Evolutionary conservation across 768 basidiomycete genomes (phyloP).

Genomic region (Filobasidium floriforme): DNA sequence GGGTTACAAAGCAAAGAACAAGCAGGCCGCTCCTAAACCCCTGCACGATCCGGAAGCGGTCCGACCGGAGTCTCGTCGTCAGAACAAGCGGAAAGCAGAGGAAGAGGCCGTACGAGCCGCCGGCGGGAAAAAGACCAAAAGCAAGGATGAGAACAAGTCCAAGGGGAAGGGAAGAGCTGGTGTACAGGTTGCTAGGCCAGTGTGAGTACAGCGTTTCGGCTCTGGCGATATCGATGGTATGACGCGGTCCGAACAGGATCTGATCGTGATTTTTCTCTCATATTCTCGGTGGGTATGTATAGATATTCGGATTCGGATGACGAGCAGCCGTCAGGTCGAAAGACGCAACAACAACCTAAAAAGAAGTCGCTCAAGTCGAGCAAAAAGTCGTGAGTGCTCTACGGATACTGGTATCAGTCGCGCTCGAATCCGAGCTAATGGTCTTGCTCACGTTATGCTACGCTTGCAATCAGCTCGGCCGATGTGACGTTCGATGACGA

Average conservation of each 20-base stretch:
- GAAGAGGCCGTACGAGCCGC: conserved; percentile 30
- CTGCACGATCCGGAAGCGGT: conserved; percentile 31
- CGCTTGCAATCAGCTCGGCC: background rate
- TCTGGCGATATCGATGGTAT: too few relatives aligned
- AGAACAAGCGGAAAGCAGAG: conserved; percentile 28
- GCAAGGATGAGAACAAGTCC: conserved; percentile 26
- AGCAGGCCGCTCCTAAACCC: conserved; percentile 38
- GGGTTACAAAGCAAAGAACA: conserved; percentile 42
- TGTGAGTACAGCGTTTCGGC: background rate
- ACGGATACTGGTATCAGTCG: too few relatives aligned
- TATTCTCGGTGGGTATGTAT: background rate
- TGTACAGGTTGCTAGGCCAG: background rate
- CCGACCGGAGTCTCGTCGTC: background rate
- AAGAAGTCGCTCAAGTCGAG: conserved; percentile 33
- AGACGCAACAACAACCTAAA: conserved; percentile 26
- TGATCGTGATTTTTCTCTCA: too few relatives aligned
- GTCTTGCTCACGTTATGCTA: too few relatives aligned
- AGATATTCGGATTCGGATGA: conserved; percentile 33
- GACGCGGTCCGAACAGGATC: too few relatives aligned
- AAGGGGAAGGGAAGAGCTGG: background rate
- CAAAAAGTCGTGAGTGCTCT: conserved; percentile 31
- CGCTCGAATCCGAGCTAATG: too few relatives aligned
- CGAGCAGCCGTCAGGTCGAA: conserved; percentile 31
- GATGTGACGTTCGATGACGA: conserved; percentile 24
- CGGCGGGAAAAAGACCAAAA: conserved; percentile 35